phyloP scores from a whole-genome alignment of 2,329 filamentous ascomycete genomes.

The Sordariomycetes sp. region DNA sequence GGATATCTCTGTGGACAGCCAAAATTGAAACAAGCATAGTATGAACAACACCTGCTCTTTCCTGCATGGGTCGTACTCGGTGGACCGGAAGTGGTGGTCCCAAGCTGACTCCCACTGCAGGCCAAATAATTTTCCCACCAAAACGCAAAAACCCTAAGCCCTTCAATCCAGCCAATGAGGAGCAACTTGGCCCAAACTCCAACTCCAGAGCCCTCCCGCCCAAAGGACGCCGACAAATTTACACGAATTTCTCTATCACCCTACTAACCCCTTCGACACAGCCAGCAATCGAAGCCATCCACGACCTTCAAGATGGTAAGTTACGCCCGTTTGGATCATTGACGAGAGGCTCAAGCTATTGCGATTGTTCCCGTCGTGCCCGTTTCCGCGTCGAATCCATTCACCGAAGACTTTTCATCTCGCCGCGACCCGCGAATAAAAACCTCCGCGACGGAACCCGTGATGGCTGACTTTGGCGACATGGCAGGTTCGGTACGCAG shows the following conservation, averaged over 20 bases:
- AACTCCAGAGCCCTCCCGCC: slow-evolving; percentile 2
- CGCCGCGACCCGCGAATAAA: not conserved
- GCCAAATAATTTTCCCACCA: not conserved
- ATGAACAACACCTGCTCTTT: not conserved
- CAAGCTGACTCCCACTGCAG: not conserved
- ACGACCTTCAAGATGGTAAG: slow-evolving; percentile 45
- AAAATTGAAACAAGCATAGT: too few relatives aligned
- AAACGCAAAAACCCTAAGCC: slow-evolving; percentile 3
- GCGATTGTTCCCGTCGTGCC: not conserved
- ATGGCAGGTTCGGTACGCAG: slow-evolving; percentile 84
- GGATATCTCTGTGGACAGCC: too few relatives aligned
- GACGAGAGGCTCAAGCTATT: not conserved
- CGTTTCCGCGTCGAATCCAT: not conserved
- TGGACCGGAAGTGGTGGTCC: not conserved
- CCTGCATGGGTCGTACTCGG: not conserved
- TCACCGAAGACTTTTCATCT: not conserved
- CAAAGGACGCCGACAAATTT: slow-evolving; percentile 19
- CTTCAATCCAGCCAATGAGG: slow-evolving; percentile 2
- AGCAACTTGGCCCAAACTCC: not conserved
- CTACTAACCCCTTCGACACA: slow-evolving; percentile 16
- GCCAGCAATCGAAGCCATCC: slow-evolving; percentile 39
- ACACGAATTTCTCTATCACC: slow-evolving; percentile 25
- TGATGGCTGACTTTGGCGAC: slow-evolving; percentile 2
- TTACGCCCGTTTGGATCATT: slow-evolving; percentile 10
- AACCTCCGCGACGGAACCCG: not conserved